phyloP scores from a whole-genome alignment of 179 eudicot species.

The Beta macrorhiza region DNA sequence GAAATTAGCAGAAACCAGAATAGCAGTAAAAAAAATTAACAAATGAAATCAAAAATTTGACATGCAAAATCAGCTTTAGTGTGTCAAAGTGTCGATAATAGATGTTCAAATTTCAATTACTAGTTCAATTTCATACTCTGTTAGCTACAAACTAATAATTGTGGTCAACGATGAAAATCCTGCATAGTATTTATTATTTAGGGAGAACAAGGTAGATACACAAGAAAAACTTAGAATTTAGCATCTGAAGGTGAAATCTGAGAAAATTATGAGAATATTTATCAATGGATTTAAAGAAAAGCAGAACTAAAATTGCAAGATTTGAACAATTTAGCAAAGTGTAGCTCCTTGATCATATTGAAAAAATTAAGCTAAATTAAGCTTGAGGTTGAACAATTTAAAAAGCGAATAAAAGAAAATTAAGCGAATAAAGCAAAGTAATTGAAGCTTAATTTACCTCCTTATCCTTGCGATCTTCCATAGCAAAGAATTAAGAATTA shows the following conservation, averaged over 20 bases:
- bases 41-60: background rate
- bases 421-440: background rate
- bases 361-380: background rate
- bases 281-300: background rate
- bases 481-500: background rate
- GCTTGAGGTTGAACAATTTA: background rate
- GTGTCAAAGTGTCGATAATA: background rate
- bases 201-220: background rate
- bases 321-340: too few relatives aligned
- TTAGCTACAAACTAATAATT: too few relatives aligned
- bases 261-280: background rate
- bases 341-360: too few relatives aligned
- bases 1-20: background rate
- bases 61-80: slow-evolving; percentile 1
- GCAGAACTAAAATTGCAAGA: background rate
- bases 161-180: too few relatives aligned
- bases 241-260: background rate
- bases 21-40: background rate
- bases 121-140: too few relatives aligned
- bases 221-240: background rate
- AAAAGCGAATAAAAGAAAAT: background rate
- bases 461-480: slow-evolving; percentile 37
- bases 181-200: too few relatives aligned
- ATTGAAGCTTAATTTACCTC: slow-evolving; percentile 20
- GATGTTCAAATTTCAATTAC: background rate